A percentile compares a stretch with the other conserved stretches of the same genome.
These are phyloP conservation scores for Oligophagozyma castellii DNA, from an alignment of 1,139 yeast species.

Conservation along the genomic window DNA sequence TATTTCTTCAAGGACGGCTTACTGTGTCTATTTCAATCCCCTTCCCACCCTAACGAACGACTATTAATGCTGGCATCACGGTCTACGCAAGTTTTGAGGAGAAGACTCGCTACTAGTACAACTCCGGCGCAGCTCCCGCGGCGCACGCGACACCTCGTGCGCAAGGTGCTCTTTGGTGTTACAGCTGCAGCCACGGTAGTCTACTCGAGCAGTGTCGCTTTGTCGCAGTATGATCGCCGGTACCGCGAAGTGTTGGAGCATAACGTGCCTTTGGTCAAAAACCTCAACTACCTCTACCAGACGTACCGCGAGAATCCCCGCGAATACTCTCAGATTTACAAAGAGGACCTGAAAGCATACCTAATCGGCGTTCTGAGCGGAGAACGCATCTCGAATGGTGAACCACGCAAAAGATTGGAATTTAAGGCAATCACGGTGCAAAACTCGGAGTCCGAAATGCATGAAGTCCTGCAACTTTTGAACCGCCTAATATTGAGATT, in stretches of 20 bases:
- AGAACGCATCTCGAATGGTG: neutral
- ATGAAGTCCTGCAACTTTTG: constrained; percentile 23
- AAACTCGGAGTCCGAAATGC: constrained; percentile 20
- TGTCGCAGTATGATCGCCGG: constrained; percentile 31
- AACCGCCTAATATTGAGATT: constrained; percentile 25
- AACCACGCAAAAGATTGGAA: constrained; percentile 4
- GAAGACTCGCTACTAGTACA: too few relatives aligned
- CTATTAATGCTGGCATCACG: constrained; percentile 1
- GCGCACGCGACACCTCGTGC: too few relatives aligned
- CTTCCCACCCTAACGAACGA: too few relatives aligned
- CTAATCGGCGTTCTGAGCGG: neutral
- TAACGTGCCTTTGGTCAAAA: constrained; percentile 48
- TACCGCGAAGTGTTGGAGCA: constrained; percentile 39
- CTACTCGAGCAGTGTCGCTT: constrained; percentile 33
- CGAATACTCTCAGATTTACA: constrained; percentile 1
- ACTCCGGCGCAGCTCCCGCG: too few relatives aligned
- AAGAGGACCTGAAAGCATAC: neutral
- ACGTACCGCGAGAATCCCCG: constrained; percentile 22
- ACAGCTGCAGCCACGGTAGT: constrained; percentile 26
- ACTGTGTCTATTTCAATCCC: too few relatives aligned
- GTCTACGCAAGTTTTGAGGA: constrained; percentile 6
- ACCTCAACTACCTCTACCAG: constrained; percentile 36
- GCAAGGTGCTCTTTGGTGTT: constrained; percentile 25
- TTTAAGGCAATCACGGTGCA: constrained; percentile 23
- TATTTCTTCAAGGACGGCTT: too few relatives aligned